A percentile compares a stretch with the other conserved stretches of the same genome.
phyloP scores from a whole-genome alignment of 805 yeast genomes.

The Clavispora phyllophila region DNA sequence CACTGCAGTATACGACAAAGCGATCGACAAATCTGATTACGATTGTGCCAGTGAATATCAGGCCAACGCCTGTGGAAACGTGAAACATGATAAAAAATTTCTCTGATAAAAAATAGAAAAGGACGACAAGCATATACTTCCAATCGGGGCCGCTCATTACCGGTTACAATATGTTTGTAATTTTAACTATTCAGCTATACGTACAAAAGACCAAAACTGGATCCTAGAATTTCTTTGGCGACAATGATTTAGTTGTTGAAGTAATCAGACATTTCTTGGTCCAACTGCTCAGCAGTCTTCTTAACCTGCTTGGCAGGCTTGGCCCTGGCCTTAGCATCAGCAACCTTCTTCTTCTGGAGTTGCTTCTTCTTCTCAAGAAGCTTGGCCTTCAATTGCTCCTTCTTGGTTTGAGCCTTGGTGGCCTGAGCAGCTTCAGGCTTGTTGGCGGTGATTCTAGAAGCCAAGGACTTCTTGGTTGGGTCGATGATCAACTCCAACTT shows the following conservation, averaged over 20 bases:
- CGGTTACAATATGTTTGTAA: background rate
- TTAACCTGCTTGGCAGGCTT: conserved; percentile 38
- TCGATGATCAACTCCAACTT: conserved; percentile 80
- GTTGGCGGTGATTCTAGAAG: conserved; percentile 65
- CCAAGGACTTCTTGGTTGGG: conserved; percentile 70
- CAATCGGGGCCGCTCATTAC: too few relatives aligned
- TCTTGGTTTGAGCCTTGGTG: conserved; percentile 5
- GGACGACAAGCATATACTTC: too few relatives aligned
- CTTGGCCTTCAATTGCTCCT: conserved; percentile 22
- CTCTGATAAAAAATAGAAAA: too few relatives aligned
- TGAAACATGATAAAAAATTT: too few relatives aligned
- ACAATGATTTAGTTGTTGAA: conserved; percentile 42
- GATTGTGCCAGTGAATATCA: too few relatives aligned
- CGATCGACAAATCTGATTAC: too few relatives aligned
- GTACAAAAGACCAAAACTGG: background rate
- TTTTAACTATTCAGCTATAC: background rate
- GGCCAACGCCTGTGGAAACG: too few relatives aligned
- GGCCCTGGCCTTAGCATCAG: conserved; percentile 33
- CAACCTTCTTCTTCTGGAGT: conserved; percentile 27
- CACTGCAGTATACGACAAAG: too few relatives aligned
- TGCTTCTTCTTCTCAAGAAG: conserved; percentile 21
- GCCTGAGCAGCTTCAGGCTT: conserved; percentile 15
- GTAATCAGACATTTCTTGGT: conserved; percentile 97
- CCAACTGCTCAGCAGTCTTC: conserved; percentile 89
- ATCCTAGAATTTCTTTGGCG: background rate